A percentile compares a stretch with the other conserved stretches of the same genome.
These are phyloP conservation scores for Solanum rostratum DNA, from an alignment of 257 asterid genomes.

Conservation along the genomic window DNA sequence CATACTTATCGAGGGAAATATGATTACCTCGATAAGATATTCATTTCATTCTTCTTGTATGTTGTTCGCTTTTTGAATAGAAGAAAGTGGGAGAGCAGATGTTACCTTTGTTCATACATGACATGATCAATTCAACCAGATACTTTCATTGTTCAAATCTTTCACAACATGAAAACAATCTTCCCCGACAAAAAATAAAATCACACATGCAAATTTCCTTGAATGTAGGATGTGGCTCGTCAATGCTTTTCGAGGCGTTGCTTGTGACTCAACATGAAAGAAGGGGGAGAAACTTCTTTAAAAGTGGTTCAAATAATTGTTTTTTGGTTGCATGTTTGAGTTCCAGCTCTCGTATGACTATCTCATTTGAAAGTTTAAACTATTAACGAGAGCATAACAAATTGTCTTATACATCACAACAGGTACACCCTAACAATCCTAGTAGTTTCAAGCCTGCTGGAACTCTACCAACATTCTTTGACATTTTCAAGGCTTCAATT, in stretches of 20 bases:
- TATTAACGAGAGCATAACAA: neutral
- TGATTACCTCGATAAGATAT: too few relatives aligned
- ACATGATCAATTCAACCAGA: neutral
- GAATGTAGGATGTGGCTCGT: neutral
- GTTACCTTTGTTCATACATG: neutral
- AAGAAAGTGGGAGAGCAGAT: neutral
- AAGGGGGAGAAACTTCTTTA: neutral
- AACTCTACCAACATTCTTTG: constrained; percentile 14
- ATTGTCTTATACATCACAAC: neutral
- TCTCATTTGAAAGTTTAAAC: neutral
- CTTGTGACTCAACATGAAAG: neutral
- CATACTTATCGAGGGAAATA: too few relatives aligned
- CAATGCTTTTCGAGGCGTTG: neutral
- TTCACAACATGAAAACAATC: too few relatives aligned
- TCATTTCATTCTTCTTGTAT: too few relatives aligned
- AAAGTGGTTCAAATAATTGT: neutral
- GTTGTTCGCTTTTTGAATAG: neutral
- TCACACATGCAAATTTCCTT: neutral
- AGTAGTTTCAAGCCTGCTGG: constrained; percentile 1
- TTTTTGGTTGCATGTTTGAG: neutral
- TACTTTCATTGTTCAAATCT: neutral
- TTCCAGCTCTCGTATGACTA: neutral
- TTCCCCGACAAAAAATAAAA: too few relatives aligned
- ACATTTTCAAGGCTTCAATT: constrained; percentile 9
- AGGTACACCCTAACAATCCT: neutral